phyloP scores from a whole-genome alignment of 176 grass and related monocot genomes.

The Triticum urartu region DNA sequence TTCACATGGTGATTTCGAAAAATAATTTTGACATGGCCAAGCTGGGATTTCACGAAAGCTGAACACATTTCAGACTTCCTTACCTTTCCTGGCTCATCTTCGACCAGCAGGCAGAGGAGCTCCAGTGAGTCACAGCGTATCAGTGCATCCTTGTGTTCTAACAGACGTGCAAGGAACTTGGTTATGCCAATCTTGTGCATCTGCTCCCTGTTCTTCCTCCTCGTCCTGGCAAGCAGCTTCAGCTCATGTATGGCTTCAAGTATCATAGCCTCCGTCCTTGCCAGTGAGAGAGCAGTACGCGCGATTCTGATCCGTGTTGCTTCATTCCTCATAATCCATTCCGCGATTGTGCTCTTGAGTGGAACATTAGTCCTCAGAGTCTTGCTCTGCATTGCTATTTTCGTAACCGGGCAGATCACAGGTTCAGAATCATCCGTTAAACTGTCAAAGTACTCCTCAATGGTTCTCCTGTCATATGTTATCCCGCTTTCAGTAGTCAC shows the following conservation, averaged over 20 bases:
- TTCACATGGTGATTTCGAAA: not conserved
- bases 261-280: conserved; percentile 58
- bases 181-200: conserved; percentile 86
- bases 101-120: conserved; percentile 58
- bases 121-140: conserved; percentile 61
- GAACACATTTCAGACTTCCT: not conserved
- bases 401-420: conserved; percentile 72
- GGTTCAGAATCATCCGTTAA: conserved; percentile 46
- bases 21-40: not conserved
- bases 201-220: conserved; percentile 61
- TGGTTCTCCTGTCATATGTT: conserved; percentile 81
- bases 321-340: conserved; percentile 85
- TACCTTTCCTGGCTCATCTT: conserved; percentile 89
- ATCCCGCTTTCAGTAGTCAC: conserved; percentile 78
- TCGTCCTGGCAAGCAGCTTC: conserved; percentile 42
- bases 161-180: conserved; percentile 57
- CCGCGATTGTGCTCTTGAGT: conserved; percentile 67
- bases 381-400: conserved; percentile 56
- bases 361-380: conserved; percentile 59
- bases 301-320: conserved; percentile 56
- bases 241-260: conserved; percentile 79
- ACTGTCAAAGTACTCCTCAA: conserved; percentile 64
- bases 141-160: conserved; percentile 57
- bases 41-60: not conserved
- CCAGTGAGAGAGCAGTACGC: conserved; percentile 48